Evolutionary conservation across 805 yeast genomes (phyloP).

Genomic region (Metschnikowia chrysomelidarum): DNA sequence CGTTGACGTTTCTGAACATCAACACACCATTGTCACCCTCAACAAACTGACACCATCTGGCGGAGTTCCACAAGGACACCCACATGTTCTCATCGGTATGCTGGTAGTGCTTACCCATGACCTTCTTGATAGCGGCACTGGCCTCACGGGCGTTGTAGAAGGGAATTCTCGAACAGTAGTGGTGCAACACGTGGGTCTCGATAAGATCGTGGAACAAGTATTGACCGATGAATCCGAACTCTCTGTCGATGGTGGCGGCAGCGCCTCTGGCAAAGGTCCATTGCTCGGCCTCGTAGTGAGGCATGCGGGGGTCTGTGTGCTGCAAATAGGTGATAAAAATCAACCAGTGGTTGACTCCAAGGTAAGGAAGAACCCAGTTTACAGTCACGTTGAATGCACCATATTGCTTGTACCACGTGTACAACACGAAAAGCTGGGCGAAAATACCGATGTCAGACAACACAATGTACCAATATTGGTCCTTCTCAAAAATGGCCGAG

Average conservation of each 20-base stretch:
- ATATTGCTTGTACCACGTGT: conserved; percentile 57
- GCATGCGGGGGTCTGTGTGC: conserved; percentile 78
- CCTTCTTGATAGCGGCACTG: conserved; percentile 73
- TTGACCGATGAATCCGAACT: conserved; percentile 76
- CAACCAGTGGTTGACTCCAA: conserved; percentile 86
- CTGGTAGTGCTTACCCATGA: conserved; percentile 80
- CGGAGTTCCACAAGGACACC: conserved; percentile 59
- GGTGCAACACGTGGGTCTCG: conserved; percentile 89
- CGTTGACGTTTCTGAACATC: conserved; percentile 64
- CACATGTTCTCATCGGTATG: conserved; percentile 72
- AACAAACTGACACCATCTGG: conserved; percentile 68
- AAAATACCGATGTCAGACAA: conserved; percentile 72
- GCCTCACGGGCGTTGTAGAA: conserved; percentile 83
- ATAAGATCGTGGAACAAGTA: conserved; percentile 84
- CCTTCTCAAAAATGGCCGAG: conserved; percentile 71
- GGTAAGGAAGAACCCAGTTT: conserved; percentile 74
- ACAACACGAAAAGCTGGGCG: conserved; percentile 49
- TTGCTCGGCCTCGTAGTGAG: conserved; percentile 71
- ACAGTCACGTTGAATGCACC: conserved; percentile 64
- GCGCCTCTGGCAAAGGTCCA: conserved; percentile 92
- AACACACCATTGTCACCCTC: conserved; percentile 61
- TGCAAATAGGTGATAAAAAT: conserved; percentile 84
- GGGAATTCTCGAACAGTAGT: conserved; percentile 79
- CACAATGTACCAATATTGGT: conserved; percentile 69
- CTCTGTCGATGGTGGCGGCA: conserved; percentile 83